Evolutionary conservation across 2,329 filamentous ascomycete genomes (phyloP), one percentile per base, ranked within the genome.

Genomic region (Pseudodiploospora longispora): DNA sequence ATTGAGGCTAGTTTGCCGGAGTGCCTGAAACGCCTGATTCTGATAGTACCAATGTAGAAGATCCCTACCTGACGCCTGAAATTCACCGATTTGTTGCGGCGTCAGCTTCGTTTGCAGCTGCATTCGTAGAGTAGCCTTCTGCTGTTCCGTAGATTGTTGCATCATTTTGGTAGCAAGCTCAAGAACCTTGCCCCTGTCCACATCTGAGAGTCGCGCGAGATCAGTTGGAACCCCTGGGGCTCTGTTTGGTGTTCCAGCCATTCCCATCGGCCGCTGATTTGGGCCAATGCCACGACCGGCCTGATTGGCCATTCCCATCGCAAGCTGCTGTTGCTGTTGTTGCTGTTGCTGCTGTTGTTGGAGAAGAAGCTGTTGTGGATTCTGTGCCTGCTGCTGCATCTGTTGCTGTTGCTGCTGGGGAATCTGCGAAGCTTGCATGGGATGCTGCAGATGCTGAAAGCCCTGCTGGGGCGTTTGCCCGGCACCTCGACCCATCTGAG

Each of bases 361-460:
- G 5, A 37, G 28, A 35, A 42, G 12, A 34, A 34, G 47, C 12
- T 49, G 50, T 35, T 53, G 56, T 30, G 48, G 46, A n/a, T 52
- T 54, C 28, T 58, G 55, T 10, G 47, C 46, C 40, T 59, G 59
- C 42, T 63, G 58, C 29, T 57, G 58, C 36, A 62, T 59, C 45
- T 75, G 75, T 41, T 70, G 46, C 29, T 47, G 46, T 42, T 60
- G 59, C 40, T 61, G 55, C 42, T 61, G 75, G 7, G 71, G 66
- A 27, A 79, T 69, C 33, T 70, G 71, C 1, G 72, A 69, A 4
- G 69, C 62, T 52, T 80, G 77, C 74, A 79, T 78, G 44, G 70
- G 74, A 43, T 78, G 76, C 47, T 78, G 76, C 32, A 80, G 66
- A 39, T 75, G 71, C 48, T 76, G 76, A 46, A 82, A 80, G 1